Evolutionary conservation across 2,329 filamentous ascomycete species (phyloP).

Genomic region (Cephalotrichum gorgonifer): DNA sequence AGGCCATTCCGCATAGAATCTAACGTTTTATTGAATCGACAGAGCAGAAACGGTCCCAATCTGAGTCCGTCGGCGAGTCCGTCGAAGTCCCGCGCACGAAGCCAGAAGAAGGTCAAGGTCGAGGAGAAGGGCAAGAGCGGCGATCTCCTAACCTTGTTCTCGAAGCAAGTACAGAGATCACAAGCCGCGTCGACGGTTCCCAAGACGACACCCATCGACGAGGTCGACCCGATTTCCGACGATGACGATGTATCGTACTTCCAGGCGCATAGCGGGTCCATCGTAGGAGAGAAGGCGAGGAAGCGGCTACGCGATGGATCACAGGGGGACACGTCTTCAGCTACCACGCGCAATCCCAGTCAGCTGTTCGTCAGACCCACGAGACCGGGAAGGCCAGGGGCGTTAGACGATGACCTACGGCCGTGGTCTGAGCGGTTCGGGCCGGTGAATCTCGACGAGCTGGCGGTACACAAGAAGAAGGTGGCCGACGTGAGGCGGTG

Average conservation of each 20-base stretch:
- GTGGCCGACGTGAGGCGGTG: constrained; percentile 76
- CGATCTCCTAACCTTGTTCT: constrained; percentile 50
- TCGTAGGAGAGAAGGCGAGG: constrained; percentile 44
- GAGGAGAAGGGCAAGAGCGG: constrained; percentile 43
- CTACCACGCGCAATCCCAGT: constrained; percentile 23
- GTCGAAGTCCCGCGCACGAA: constrained; percentile 25
- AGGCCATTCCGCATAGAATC: background rate
- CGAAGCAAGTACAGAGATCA: constrained; percentile 46
- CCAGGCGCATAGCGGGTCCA: constrained; percentile 38
- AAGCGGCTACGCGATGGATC: constrained; percentile 35
- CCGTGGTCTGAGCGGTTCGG: constrained; percentile 86
- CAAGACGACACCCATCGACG: constrained; percentile 25
- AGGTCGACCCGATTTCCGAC: constrained; percentile 50
- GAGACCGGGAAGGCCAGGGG: constrained; percentile 15
- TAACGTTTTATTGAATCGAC: background rate
- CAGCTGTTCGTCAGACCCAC: constrained; percentile 42
- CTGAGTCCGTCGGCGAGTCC: constrained; percentile 35
- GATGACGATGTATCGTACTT: constrained; percentile 45
- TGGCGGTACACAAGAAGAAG: constrained; percentile 93
- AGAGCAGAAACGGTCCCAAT: constrained; percentile 7
- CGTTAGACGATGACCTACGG: constrained; percentile 43
- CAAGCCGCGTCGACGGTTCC: constrained; percentile 9
- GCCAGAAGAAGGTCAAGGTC: constrained; percentile 29
- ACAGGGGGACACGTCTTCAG: constrained; percentile 7
- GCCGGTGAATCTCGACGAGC: constrained; percentile 64